phyloP scores from a whole-genome alignment of 805 yeast genomes.

The Priceomyces melissophilus region DNA sequence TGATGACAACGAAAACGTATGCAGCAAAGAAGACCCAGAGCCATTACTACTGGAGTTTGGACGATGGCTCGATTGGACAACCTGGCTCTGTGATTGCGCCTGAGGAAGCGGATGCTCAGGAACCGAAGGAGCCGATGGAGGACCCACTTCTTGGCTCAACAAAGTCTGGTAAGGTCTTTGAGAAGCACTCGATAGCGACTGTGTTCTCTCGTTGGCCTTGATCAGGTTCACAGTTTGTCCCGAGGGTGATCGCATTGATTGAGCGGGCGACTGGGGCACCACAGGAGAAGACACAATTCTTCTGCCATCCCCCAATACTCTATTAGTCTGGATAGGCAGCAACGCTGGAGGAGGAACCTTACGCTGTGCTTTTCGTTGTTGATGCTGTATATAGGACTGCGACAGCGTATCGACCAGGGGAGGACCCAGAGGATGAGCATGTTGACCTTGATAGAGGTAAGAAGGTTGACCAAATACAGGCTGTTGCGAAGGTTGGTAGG shows the following conservation, averaged over 20 bases:
- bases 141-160: too few relatives aligned
- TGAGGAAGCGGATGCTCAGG: conserved; percentile 9
- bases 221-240: conserved; percentile 6
- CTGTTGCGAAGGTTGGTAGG: conserved; percentile 7
- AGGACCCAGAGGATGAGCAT: not conserved
- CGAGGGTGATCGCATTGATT: conserved; percentile 8
- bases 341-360: conserved; percentile 16
- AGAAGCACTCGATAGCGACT: conserved; percentile 26
- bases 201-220: conserved; percentile 19
- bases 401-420: conserved; percentile 13
- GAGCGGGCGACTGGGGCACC: conserved; percentile 12
- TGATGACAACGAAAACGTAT: conserved; percentile 35
- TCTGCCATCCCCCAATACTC: conserved; percentile 12
- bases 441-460: conserved; percentile 3
- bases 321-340: conserved; percentile 16
- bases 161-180: conserved; percentile 2
- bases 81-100: conserved; percentile 7
- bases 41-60: conserved; percentile 16
- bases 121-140: not conserved
- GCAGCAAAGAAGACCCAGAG: conserved; percentile 21
- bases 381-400: conserved; percentile 5
- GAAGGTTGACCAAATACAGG: conserved; percentile 1
- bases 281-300: conserved; percentile 31
- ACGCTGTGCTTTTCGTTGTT: conserved; percentile 11
- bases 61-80: conserved; percentile 9